A percentile compares a stretch with the other conserved stretches of the same genome.
Evolutionary conservation across 73 alveolate genomes (phyloP).

Genomic region (Paramecium octaurelia): DNA sequence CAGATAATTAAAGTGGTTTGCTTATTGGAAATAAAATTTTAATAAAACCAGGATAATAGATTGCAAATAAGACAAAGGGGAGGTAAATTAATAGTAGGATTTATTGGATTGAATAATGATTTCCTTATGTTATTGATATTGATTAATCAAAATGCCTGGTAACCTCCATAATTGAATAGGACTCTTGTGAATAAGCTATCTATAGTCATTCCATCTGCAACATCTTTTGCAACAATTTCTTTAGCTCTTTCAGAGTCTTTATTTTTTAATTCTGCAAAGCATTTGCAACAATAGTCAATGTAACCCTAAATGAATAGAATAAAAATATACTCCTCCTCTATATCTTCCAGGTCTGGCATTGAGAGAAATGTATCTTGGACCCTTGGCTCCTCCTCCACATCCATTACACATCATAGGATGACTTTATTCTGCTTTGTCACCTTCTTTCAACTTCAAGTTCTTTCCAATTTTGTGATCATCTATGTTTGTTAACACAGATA

Average conservation of each 20-base stretch:
- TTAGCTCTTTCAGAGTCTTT: neutral
- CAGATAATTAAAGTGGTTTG: neutral
- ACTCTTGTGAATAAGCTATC: neutral
- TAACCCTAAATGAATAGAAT: slow-evolving; percentile 3
- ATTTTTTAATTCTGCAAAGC: neutral
- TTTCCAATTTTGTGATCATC: slow-evolving; percentile 11
- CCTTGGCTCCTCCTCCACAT: neutral
- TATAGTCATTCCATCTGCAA: neutral
- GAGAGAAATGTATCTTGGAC: neutral
- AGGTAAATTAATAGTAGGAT: neutral
- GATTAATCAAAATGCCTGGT: neutral
- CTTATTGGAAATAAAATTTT: neutral
- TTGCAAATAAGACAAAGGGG: too few species aligned
- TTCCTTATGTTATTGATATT: neutral
- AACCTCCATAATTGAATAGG: neutral
- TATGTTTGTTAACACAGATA: neutral
- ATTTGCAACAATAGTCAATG: neutral
- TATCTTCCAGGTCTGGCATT: slow-evolving; percentile 6
- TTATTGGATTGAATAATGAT: neutral
- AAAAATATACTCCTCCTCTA: neutral
- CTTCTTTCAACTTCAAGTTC: neutral
- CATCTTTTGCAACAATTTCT: neutral
- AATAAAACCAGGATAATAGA: neutral
- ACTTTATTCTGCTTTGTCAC: neutral
- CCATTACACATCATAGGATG: neutral